A percentile compares a stretch with the other conserved stretches of the same genome.
phyloP scores from a whole-genome alignment of 768 basidiomycete genomes.

The Zangia roseola region DNA sequence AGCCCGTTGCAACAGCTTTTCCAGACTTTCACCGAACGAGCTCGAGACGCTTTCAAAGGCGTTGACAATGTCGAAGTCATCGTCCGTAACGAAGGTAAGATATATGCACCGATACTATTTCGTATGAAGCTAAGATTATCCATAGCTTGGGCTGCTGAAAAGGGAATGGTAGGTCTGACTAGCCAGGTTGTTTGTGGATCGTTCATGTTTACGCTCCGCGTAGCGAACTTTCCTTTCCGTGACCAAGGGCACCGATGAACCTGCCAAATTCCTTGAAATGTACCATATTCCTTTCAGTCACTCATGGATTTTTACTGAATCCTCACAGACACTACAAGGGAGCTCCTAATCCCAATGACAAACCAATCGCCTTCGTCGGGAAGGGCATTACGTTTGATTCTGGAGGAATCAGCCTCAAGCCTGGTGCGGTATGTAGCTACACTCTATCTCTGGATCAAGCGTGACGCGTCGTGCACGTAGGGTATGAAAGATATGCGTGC shows the following conservation, averaged over 20 bases:
- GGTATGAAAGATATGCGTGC: conserved; percentile 84
- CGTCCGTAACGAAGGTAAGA: conserved; percentile 69
- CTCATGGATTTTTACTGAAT: background rate
- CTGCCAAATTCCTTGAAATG: conserved; percentile 88
- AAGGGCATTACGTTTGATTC: conserved; percentile 91
- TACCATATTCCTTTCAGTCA: conserved; percentile 29
- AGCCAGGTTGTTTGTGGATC: background rate
- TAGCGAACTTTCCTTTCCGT: conserved; percentile 87
- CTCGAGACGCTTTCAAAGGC: conserved; percentile 62
- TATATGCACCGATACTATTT: background rate
- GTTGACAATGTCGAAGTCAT: conserved; percentile 67
- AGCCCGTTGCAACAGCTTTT: background rate
- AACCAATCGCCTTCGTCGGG: conserved; percentile 75
- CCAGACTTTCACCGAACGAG: conserved; percentile 70
- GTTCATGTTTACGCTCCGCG: background rate
- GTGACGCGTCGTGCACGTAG: conserved; percentile 33
- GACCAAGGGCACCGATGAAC: conserved; percentile 76
- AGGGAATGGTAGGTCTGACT: conserved; percentile 65
- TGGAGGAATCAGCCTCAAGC: conserved; percentile 86
- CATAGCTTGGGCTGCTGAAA: conserved; percentile 76
- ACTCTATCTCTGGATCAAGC: background rate
- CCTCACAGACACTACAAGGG: conserved; percentile 73
- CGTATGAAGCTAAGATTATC: background rate
- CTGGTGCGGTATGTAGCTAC: conserved; percentile 50
- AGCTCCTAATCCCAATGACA: conserved; percentile 50